Evolutionary conservation across 2,329 filamentous ascomycete species (phyloP), one percentile per base, ranked within the genome.

Genomic region (Pseudocercospora vitis): DNA sequence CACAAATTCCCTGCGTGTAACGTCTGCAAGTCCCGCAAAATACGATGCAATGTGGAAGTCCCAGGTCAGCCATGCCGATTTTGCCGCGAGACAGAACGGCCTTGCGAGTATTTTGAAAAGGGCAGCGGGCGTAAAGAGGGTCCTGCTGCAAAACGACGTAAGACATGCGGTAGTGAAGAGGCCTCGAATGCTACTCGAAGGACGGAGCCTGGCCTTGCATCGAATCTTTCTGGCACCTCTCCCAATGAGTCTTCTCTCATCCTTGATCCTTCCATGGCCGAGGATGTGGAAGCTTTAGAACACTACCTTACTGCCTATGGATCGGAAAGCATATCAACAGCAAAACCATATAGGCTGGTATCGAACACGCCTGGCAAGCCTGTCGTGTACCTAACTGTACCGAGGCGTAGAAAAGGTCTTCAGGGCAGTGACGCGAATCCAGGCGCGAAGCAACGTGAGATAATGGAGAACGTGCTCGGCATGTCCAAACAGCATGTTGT

Each of bases 301-400:
- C 66, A 70, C 26, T 71, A 74, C 32, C 68, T 75, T 16, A 67
- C 65, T 2, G 63, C 71, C 23, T 60, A 62, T 11, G 65, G 62
- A 32, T 37, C 60, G 7, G 62, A 58, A 7, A 59, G 55, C 7
- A 64, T 68, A 14, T 52, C 56, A 8, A 51, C 66, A 9, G 47
- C 44, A 9, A 74, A 73, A 24, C 74, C 73, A 12, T 81, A 81
- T 55, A 77, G 78, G 42, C 76, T 78, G 6, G 74, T 80, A 26
- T 77, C 76, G 1, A 78, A 74, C 48, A 74, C 70, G 48, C 58
- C 64, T 4, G 70, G 74, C 16, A 66, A 73, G 44, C 69, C 72
- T 3, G 68, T 74, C 5, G 66, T 74, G 2, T 74, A 74, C 46
- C 63, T 71, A 7, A 78, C 77, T 4, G 76, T 81, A 3, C 77